Conservation (phyloP, 1,284 basidiomycete genomes). For the Cutaneotrichosporon cavernicola region DNA sequence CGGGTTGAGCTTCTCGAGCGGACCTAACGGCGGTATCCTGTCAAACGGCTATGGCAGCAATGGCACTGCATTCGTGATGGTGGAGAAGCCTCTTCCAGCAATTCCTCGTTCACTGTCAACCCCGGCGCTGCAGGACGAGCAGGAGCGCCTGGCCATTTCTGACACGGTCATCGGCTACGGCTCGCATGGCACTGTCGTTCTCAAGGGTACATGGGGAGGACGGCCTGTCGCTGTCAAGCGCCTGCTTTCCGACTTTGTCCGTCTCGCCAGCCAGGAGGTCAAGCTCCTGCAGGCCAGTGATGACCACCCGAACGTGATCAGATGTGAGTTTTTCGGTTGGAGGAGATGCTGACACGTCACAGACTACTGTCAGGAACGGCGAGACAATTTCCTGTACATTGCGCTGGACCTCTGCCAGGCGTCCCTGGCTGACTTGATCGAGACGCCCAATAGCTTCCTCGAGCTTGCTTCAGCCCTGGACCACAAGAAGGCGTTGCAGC, state of each 20-base stretch:
- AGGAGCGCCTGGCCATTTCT: conserved; percentile 62
- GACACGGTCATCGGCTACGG: conserved; percentile 83
- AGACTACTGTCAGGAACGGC: conserved; percentile 92
- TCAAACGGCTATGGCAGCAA: background rate
- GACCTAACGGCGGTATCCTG: background rate
- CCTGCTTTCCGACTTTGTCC: conserved; percentile 90
- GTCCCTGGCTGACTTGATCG: conserved; percentile 88
- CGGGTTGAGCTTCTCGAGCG: background rate
- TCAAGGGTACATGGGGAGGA: conserved; percentile 88
- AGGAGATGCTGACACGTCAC: conserved; percentile 3
- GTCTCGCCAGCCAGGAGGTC: conserved; percentile 90
- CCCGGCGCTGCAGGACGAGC: conserved; percentile 39
- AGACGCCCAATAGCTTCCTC: conserved; percentile 63
- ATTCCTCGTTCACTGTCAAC: conserved; percentile 42
- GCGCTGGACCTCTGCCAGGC: conserved; percentile 95
- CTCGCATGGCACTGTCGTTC: conserved; percentile 94
- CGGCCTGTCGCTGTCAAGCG: conserved; percentile 96
- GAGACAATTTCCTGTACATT: conserved; percentile 92
- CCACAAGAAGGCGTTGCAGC: conserved; percentile 79
- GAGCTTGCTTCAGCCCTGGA: conserved; percentile 75
- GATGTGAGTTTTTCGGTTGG: conserved; percentile 55
- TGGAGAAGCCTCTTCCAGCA: conserved; percentile 45
- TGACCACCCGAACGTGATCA: conserved; percentile 96
- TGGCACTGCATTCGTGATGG: conserved; percentile 22
- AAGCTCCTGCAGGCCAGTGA: conserved; percentile 92